A percentile compares a stretch with the other conserved stretches of the same genome.
phyloP scores from a whole-genome alignment of 257 asterid genomes.

The Jacaranda copaia region DNA sequence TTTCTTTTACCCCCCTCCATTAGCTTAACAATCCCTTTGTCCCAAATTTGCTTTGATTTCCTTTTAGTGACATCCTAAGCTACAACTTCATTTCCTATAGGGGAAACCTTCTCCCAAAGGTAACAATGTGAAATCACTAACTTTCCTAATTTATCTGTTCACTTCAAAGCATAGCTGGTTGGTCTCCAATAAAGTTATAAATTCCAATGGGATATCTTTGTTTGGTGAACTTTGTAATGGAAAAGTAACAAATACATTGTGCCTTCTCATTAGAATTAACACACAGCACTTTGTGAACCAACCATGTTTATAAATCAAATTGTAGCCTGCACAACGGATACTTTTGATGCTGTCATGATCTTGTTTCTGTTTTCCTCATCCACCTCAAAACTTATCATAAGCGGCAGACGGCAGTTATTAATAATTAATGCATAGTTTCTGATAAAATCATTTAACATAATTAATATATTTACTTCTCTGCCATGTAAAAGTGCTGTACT shows the following conservation, averaged over 20 bases:
- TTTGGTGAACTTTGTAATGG: background rate
- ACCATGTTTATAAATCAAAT: conserved; percentile 1
- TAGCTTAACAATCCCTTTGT: background rate
- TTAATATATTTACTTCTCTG: conserved; percentile 1
- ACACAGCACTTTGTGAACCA: background rate
- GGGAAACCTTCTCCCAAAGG: too few relatives aligned
- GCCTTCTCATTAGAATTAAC: background rate
- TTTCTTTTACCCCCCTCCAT: background rate
- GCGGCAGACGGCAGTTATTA: too few relatives aligned
- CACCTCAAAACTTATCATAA: too few relatives aligned
- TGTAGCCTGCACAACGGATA: conserved; percentile 4
- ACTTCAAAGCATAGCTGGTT: background rate
- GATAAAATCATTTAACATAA: background rate
- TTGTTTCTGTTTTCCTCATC: background rate
- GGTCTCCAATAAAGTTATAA: background rate
- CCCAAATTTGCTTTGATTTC: background rate
- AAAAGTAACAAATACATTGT: background rate
- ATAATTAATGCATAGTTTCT: conserved; percentile 4
- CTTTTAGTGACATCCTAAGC: background rate
- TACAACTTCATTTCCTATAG: background rate
- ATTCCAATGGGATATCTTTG: background rate
- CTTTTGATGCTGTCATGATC: background rate
- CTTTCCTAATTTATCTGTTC: background rate
- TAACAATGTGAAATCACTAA: background rate
- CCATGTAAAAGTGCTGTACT: background rate